phyloP scores from a whole-genome alignment of 2,329 filamentous ascomycete species.

The Botrytis cinerea region DNA sequence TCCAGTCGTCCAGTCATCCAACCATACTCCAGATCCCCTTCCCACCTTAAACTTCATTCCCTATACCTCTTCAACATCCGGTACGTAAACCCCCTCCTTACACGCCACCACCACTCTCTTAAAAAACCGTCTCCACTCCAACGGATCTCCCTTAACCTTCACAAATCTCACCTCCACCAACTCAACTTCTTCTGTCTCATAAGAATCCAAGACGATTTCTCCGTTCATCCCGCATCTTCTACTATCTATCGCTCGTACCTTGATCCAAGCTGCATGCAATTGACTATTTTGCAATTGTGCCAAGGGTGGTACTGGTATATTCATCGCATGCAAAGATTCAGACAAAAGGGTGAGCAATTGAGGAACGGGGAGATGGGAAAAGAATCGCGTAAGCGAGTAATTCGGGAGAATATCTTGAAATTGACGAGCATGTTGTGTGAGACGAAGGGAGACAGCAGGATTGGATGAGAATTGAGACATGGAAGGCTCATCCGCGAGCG shows the following conservation, averaged over 20 bases:
- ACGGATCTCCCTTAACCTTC: constrained; percentile 91
- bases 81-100: constrained; percentile 76
- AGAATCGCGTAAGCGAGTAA: constrained; percentile 87
- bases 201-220: constrained; percentile 71
- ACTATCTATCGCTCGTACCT: constrained; percentile 73
- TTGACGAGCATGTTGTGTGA: constrained; percentile 84
- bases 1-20: background rate
- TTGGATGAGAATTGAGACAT: constrained; percentile 81
- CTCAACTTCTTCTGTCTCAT: constrained; percentile 57
- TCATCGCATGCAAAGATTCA: constrained; percentile 81
- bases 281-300: constrained; percentile 50
- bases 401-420: constrained; percentile 91
- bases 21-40: background rate
- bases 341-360: constrained; percentile 78
- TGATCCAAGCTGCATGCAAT: constrained; percentile 63
- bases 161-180: constrained; percentile 86
- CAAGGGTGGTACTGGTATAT: constrained; percentile 64
- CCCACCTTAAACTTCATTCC: background rate
- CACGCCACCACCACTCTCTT: constrained; percentile 90
- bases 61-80: constrained; percentile 38
- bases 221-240: constrained; percentile 73
- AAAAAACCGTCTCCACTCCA: constrained; percentile 96
- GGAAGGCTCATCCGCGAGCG: constrained; percentile 81
- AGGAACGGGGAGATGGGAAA: constrained; percentile 74
- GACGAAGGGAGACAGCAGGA: constrained; percentile 75